Conservation (phyloP, 108 stramenopile genomes). For the Pseudonitzschia multistriata region DNA sequence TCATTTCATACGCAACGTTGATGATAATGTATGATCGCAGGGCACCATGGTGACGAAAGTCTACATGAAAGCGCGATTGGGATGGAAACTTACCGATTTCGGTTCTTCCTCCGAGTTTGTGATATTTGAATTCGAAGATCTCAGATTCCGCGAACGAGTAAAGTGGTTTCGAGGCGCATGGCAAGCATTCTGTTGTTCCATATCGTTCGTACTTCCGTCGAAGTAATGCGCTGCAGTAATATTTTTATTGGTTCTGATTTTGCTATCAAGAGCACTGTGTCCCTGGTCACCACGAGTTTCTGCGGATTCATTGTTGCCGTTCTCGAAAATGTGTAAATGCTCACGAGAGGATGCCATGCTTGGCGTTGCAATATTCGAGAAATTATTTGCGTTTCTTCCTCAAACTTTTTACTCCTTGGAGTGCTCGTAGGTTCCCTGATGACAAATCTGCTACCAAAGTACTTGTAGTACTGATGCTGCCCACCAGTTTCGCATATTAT, state of each 20-base stretch:
- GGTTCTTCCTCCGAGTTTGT: neutral
- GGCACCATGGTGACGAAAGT: neutral
- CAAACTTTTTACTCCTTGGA: neutral
- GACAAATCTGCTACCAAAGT: too few relatives aligned
- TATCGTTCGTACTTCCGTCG: neutral
- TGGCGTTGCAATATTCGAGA: neutral
- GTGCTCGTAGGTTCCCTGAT: too few relatives aligned
- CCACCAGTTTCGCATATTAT: too few relatives aligned
- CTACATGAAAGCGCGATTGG: neutral
- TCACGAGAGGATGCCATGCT: neutral
- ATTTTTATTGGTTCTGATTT: neutral
- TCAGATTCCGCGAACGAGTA: conserved; percentile 10
- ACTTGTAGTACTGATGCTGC: too few relatives aligned
- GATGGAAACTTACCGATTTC: neutral
- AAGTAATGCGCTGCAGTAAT: neutral
- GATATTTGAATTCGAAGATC: neutral
- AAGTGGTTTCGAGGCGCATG: neutral
- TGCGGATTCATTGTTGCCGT: neutral
- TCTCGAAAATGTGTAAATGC: neutral
- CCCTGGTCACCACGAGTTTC: neutral
- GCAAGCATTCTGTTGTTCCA: neutral
- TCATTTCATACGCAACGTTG: neutral
- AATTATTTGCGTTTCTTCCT: neutral
- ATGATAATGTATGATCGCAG: neutral
- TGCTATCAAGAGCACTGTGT: neutral